Base-by-base conservation (phyloP, 768 basidiomycete genomes). In the Asterophora lycoperdoides region DNA sequence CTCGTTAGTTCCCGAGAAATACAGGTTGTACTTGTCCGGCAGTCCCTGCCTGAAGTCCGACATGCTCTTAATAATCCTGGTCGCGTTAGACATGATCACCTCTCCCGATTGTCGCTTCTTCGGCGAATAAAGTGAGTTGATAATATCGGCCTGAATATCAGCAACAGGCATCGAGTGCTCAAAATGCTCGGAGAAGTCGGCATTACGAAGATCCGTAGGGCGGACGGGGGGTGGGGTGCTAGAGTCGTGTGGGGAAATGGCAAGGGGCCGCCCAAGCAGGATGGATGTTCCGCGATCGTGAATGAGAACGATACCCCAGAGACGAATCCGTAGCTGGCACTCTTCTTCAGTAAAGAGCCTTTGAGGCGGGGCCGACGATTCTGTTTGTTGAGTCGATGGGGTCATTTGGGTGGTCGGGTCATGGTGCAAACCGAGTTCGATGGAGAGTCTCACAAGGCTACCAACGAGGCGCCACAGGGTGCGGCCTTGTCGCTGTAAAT, bases 281-380 rank as follows among this genome's bases (percentile, higher is more conserved):
- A 93, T 84, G 29, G 89, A 89, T 3, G 90, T 93, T 33, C 90
- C 90, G 33, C 90, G 83, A 63, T 93, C 90, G 59, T 93, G 90
- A 4, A 92, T 74, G 56, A 92, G 79, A 15, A 92, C 86, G 48
- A 86, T 91, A 7, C 78, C 82, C 90, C 90, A 93, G 14, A 93
- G 75, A 19, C 86, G 83, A 50, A 89, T 85, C 32, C 90, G 86
- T 11, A 89, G 68, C 53, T 86, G 81, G 52, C 80, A 81, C 65
- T 93, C 90, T 53, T 86, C 84, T 19, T 83, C 80, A 1, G 82
- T 82, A 65, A 92, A 93, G 2, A 75, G 60, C 17, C 17, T 55
- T 13, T 50, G 40, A 8, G 49, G 54, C 3, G 44, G 32, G 2
- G 45, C 19, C 1, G 54, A 17, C 1, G 47, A 29, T 11, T 46